Percentiles rank a stretch among this genome's conserved stretches.
Conservation (phyloP, 164 flowering plant species). For the Echeveria elegans region DNA sequence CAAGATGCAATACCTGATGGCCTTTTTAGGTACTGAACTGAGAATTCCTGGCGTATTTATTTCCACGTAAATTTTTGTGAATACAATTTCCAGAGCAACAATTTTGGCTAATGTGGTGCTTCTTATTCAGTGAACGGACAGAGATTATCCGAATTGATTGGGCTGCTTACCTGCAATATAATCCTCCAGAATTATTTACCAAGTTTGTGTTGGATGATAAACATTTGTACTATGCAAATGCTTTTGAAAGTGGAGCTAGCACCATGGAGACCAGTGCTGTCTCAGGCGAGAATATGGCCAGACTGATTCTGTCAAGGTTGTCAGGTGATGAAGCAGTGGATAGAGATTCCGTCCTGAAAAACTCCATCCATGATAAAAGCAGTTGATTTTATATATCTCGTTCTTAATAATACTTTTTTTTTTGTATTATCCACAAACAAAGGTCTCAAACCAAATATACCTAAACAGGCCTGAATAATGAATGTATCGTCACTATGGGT, state of each 20-base stretch:
- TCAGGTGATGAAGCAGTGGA: conserved; percentile 14
- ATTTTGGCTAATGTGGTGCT: conserved; percentile 9
- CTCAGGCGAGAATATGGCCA: conserved; percentile 86
- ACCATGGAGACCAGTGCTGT: conserved; percentile 95
- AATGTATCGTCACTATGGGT: neutral
- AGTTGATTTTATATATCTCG: no score
- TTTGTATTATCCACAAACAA: no score
- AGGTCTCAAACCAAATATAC: neutral
- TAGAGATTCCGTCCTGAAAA: conserved; percentile 19
- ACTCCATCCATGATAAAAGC: conserved; percentile 13
- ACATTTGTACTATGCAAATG: conserved; percentile 82
- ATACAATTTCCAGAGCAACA: neutral
- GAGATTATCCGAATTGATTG: conserved; percentile 71
- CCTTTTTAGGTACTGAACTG: conserved; percentile 55
- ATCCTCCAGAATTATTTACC: conserved; percentile 79
- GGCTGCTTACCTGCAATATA: conserved; percentile 87
- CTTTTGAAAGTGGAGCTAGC: conserved; percentile 95
- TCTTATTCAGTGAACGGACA: conserved; percentile 36
- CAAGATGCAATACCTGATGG: conserved; percentile 58
- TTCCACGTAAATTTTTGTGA: neutral
- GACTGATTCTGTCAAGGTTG: conserved; percentile 69
- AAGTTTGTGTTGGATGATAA: conserved; percentile 66
- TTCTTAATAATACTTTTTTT: no score
- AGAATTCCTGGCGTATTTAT: neutral
- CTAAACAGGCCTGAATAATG: neutral